Base-by-base conservation (phyloP, 1,284 basidiomycete species). In the Laetiporus sulphureus region DNA sequence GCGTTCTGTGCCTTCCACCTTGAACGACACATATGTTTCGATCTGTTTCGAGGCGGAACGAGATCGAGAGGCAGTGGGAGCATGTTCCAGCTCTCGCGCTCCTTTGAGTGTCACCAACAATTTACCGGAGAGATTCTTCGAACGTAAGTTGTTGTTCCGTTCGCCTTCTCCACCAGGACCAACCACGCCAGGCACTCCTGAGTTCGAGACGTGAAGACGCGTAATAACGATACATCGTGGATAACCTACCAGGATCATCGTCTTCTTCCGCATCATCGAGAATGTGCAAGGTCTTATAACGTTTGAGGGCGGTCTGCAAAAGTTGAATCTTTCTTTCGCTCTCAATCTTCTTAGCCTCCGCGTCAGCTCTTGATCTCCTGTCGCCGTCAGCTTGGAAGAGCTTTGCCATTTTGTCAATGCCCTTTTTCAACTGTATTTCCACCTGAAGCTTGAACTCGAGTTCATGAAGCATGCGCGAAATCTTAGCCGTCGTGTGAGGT, bases 361-460 rank as follows among this genome's bases (percentile, higher is more conserved):
- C 93, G 60, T 99, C 95, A 23, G 78, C 79, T 54, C 86, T 77
- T 30, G 91, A 85, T 60, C 90, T 88, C 72, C 95, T 94, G 68
- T 99, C 95, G 37, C 94, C 94, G 56, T 98, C 95, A 7, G 87
- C 89, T 57, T 92, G 83, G 64, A 95, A 96, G 33, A 95, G 71
- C 60, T 84, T 89, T 27, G 89, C 90, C 94, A 99, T 99, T 72
- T 98, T 98, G 66, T 99, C 95, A 56, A 98, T 97, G 36, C 96
- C 96, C 58, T 85, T 79, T 72, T 96, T 96, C 74, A 98, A 98
- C 67, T 99, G 94, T 70, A 89, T 83, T 66, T 99, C 96, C 53
- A 99, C 91, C 65, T 95, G 91, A 40, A 98, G 83, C 70, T 99
- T 99, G 79, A 97, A 98, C 65, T 99, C 94, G 52, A 99, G 83